phyloP scores from a whole-genome alignment of 352 stramenopile genomes.

The Pythium myriotylum region DNA sequence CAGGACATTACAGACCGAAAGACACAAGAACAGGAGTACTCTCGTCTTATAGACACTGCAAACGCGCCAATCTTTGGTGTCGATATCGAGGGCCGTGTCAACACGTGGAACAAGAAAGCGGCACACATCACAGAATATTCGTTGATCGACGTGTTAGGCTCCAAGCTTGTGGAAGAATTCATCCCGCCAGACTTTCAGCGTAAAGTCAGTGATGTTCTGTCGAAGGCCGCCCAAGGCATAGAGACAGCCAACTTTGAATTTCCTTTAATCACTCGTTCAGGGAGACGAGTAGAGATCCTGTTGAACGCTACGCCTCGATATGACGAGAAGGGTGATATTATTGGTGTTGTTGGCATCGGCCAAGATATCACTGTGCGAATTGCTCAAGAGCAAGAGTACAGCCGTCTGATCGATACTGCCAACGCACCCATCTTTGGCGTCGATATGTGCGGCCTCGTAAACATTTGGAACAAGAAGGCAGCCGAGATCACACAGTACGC shows the following conservation, averaged over 20 bases:
- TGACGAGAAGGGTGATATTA: slow-evolving; percentile 78
- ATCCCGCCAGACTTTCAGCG: slow-evolving; percentile 77
- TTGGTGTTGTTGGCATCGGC: slow-evolving; percentile 81
- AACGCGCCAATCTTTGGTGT: slow-evolving; percentile 92
- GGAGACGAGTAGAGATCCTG: slow-evolving; percentile 75
- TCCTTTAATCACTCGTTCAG: slow-evolving; percentile 82
- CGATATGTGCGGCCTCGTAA: slow-evolving; percentile 71
- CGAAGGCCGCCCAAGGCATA: slow-evolving; percentile 58
- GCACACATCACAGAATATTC: slow-evolving; percentile 90
- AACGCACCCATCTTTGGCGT: slow-evolving; percentile 91
- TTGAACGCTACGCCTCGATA: slow-evolving; percentile 84
- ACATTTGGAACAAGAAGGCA: slow-evolving; percentile 92
- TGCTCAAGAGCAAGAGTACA: slow-evolving; percentile 89
- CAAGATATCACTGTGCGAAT: slow-evolving; percentile 84
- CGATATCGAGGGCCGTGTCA: slow-evolving; percentile 78
- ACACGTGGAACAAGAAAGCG: slow-evolving; percentile 92
- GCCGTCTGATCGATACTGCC: slow-evolving; percentile 83
- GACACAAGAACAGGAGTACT: slow-evolving; percentile 88
- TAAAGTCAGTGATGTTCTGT: slow-evolving; percentile 63
- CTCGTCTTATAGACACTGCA: slow-evolving; percentile 86
- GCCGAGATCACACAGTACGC: slow-evolving; percentile 89
- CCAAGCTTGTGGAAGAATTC: slow-evolving; percentile 89
- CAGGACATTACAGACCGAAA: slow-evolving; percentile 84
- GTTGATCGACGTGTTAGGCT: slow-evolving; percentile 86
- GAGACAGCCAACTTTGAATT: slow-evolving; percentile 89